Percentiles rank a stretch among this genome's conserved stretches.
Conservation (phyloP, 192 early-diverging fungal genomes). For the Gigaspora rosea region DNA sequence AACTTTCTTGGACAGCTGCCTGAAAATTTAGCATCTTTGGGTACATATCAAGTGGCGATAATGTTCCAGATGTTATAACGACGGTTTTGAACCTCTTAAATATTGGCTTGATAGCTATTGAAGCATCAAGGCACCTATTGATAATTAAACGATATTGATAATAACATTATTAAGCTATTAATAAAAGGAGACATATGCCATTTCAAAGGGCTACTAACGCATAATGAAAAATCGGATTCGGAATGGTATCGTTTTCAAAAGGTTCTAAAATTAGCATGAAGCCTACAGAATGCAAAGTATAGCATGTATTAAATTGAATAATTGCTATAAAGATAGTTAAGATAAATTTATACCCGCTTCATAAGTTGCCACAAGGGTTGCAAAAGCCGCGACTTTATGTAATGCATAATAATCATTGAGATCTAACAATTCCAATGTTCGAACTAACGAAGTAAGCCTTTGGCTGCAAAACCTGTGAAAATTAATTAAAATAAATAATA, state of each 20-base stretch:
- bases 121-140: slow-evolving; percentile 88
- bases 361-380: slow-evolving; percentile 94
- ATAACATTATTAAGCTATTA: background rate
- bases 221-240: slow-evolving; percentile 92
- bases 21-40: slow-evolving; percentile 91
- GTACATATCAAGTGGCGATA: slow-evolving; percentile 98
- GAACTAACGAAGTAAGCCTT: slow-evolving; percentile 83
- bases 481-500: background rate
- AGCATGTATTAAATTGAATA: background rate
- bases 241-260: slow-evolving; percentile 94
- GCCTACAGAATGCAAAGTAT: slow-evolving; percentile 35
- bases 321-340: background rate
- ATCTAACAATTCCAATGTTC: slow-evolving; percentile 92
- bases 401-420: slow-evolving; percentile 84
- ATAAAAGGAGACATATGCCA: background rate
- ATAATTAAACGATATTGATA: background rate
- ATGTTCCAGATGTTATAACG: slow-evolving; percentile 98
- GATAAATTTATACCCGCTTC: slow-evolving; percentile 65
- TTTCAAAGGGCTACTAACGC: slow-evolving; percentile 47
- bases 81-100: slow-evolving; percentile 96
- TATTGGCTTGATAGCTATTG: slow-evolving; percentile 93
- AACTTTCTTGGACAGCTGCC: slow-evolving; percentile 87
- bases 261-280: slow-evolving; percentile 97
- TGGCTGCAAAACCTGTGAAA: slow-evolving; percentile 78
- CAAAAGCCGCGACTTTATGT: slow-evolving; percentile 87